A percentile compares a stretch with the other conserved stretches of the same genome.
phyloP scores from a whole-genome alignment of 2,329 filamentous ascomycete species.

The Remersonia thermophila region DNA sequence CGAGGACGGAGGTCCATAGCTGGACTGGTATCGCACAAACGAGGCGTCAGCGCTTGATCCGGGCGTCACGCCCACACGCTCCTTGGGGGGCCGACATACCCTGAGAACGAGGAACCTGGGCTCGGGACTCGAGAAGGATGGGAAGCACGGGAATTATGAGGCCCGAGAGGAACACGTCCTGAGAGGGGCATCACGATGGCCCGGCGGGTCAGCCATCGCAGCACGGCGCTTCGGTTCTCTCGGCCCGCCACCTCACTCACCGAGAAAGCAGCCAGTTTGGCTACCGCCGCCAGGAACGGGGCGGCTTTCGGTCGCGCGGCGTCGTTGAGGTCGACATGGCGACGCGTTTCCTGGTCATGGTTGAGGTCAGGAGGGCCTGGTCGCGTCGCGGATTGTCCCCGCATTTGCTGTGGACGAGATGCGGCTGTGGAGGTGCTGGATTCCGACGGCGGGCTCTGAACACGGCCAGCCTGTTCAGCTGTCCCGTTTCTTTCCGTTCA shows the following conservation, averaged over 20 bases:
- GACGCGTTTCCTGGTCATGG: background rate
- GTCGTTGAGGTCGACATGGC: background rate
- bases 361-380: background rate
- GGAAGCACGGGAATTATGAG: conserved; percentile 16
- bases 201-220: background rate
- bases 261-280: conserved; percentile 11
- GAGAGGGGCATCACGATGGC: background rate
- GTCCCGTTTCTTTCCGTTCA: background rate
- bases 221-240: background rate
- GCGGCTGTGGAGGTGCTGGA: too few species aligned
- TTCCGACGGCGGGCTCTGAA: background rate
- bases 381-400: background rate
- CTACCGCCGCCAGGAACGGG: conserved; percentile 5
- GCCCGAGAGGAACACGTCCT: conserved; percentile 13
- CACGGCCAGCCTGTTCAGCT: conserved; percentile 2
- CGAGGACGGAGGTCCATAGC: conserved; percentile 15
- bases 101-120: conserved; percentile 10
- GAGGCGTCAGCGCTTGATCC: background rate
- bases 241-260: conserved; percentile 2
- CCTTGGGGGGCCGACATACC: background rate
- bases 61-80: background rate
- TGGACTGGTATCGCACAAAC: conserved; percentile 12
- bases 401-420: background rate
- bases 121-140: conserved; percentile 9
- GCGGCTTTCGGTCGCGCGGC: background rate